Base-by-base conservation (phyloP, 2,329 filamentous ascomycete genomes). In the Escovopsis weberi region DNA sequence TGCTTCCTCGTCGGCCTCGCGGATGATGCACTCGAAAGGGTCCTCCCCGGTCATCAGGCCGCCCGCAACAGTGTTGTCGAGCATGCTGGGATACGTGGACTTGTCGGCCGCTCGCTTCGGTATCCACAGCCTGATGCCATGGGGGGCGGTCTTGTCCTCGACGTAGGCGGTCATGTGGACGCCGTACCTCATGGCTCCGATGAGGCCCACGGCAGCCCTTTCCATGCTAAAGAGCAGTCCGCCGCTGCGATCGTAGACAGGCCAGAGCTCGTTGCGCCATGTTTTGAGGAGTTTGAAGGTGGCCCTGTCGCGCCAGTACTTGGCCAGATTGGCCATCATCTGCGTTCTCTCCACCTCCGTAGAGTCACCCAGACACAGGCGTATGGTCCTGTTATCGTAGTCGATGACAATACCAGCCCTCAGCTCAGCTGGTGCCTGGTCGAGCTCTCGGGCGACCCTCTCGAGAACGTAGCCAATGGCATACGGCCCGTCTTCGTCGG, bases 41-140 rank as follows among this genome's bases (percentile, higher is more conserved):
- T 71, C 71, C 59, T 95, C 88, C 12, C 80, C 82, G 0, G 85
- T 84, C 58, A 82, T 79, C 51, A 96, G 79, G 0, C 64, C 74
- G n/a, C 74, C 74, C 0, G 88, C 91, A 6, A 94, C 91, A 2
- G 87, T 87, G 60, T 96, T 98, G 61, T 98, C 91, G 50, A 98
- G 69, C 74, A 95, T 88, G n/a, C 82, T 74, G 0, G 82, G 81
- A 56, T 89, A 98, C 0, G 87, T 95, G 50, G 84, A 77, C 67
- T 96, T 98, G 45, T 68, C 74, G 40, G 68, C 69, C 11, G 87
- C 75, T 9, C 91, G 73, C 38, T 80, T 74, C 4, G 91, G 84
- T 2, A 94, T 75, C 89, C 91, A 96, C 35, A 98, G 69, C 54
- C 78, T 80, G 37, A 94, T 63, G 15, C 79, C 80, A 41, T 71